These are phyloP conservation scores for Daldinia sp. DNA, from an alignment of 2,329 filamentous ascomycete species.

Conservation along the genomic window DNA sequence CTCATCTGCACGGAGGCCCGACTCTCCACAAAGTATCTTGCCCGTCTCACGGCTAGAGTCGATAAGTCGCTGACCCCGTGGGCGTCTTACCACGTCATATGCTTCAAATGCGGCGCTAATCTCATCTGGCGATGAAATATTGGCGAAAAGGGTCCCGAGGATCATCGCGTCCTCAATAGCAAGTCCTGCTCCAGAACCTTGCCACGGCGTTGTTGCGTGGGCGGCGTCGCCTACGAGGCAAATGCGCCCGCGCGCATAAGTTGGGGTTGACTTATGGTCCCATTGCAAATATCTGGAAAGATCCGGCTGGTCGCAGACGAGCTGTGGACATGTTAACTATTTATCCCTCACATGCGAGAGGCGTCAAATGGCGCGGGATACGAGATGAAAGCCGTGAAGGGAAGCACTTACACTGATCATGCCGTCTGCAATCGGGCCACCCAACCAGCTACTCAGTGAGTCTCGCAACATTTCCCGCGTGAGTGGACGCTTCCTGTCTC, in stretches of 20 bases:
- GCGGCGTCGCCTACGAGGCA: conserved; percentile 37
- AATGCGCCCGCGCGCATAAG: not conserved
- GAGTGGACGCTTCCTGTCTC: not conserved
- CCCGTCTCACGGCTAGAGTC: not conserved
- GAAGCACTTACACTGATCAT: not conserved
- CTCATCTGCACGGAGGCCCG: not conserved
- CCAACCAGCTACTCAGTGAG: not conserved
- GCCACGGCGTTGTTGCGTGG: conserved; percentile 39
- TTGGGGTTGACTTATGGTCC: not conserved
- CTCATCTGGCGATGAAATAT: conserved; percentile 1
- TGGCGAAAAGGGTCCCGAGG: conserved; percentile 15
- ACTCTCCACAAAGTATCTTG: not conserved
- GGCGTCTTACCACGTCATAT: not conserved
- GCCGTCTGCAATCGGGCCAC: not conserved
- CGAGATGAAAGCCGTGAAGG: not conserved
- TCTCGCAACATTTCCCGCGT: not conserved
- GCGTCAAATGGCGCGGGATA: not conserved
- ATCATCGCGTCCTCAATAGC: conserved; percentile 43
- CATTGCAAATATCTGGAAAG: not conserved
- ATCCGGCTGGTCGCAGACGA: not conserved
- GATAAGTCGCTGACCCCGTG: not conserved
- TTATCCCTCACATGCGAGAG: not conserved
- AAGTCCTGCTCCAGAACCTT: conserved; percentile 30
- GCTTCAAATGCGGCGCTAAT: not conserved
- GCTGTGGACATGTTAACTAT: not conserved